A percentile compares a stretch with the other conserved stretches of the same genome.
phyloP scores from a whole-genome alignment of 108 stramenopile species.

The Schizochytrium sp. region DNA sequence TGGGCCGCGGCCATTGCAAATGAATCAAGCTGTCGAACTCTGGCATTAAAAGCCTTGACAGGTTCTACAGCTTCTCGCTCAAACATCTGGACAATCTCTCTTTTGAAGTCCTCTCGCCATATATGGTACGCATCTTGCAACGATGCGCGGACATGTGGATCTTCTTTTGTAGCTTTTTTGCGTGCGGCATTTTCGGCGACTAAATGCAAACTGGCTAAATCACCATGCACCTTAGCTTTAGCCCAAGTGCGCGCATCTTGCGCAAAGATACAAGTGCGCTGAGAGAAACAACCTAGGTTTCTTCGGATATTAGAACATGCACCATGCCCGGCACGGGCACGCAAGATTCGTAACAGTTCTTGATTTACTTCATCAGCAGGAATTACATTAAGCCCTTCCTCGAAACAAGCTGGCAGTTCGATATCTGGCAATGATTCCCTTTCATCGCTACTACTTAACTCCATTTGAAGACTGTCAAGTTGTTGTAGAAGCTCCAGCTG shows the following conservation, averaged over 20 bases:
- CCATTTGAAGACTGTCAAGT: not conserved
- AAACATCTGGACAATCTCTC: not conserved
- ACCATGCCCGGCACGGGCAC: not conserved
- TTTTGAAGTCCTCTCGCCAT: not conserved
- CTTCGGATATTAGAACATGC: not conserved
- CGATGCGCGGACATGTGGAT: not conserved
- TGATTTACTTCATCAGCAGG: not conserved
- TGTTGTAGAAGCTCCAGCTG: not conserved
- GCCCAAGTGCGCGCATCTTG: not conserved
- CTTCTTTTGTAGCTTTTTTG: not conserved
- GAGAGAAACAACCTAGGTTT: not conserved
- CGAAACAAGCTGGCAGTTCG: not conserved
- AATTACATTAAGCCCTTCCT: not conserved
- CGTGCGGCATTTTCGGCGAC: conserved; percentile 37
- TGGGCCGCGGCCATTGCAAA: not conserved
- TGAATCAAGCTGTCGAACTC: not conserved
- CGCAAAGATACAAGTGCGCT: not conserved
- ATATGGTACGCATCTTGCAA: not conserved
- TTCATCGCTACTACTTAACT: not conserved
- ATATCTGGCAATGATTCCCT: not conserved
- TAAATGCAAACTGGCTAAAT: not conserved
- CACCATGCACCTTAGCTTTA: not conserved
- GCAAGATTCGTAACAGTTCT: not conserved
- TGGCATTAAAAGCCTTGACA: not conserved
- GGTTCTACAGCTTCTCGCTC: not conserved